Percentiles rank a stretch among this genome's conserved stretches.
phyloP scores from a whole-genome alignment of 805 yeast genomes.

The Myxozyma vanderwaltii region DNA sequence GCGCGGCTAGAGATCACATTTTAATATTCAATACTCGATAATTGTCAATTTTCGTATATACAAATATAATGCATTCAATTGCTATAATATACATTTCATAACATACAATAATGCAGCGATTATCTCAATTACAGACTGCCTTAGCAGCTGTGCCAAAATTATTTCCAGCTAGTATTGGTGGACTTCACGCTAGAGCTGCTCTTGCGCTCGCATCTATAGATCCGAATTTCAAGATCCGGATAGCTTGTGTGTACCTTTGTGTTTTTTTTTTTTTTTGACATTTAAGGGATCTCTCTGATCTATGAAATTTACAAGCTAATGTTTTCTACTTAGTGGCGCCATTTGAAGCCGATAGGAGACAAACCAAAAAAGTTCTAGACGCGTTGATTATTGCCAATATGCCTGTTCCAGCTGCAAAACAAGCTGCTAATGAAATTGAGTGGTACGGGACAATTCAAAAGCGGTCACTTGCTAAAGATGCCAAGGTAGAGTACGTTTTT shows the following conservation, averaged over 20 bases:
- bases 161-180: conserved; percentile 21
- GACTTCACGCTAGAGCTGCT: conserved; percentile 24
- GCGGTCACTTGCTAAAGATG: conserved; percentile 25
- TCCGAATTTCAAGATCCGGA: conserved; percentile 9
- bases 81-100: not conserved
- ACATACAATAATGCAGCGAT: not conserved
- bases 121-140: conserved; percentile 13
- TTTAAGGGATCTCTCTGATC: too few relatives aligned
- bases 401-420: conserved; percentile 17
- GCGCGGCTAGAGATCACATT: too few relatives aligned
- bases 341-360: conserved; percentile 15
- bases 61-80: not conserved
- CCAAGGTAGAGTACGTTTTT: conserved; percentile 14
- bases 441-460: conserved; percentile 14
- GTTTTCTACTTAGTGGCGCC: conserved; percentile 13
- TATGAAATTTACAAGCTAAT: too few relatives aligned
- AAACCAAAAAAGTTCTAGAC: conserved; percentile 21
- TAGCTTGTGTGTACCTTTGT: conserved; percentile 14
- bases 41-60: not conserved
- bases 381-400: conserved; percentile 17
- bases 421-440: conserved; percentile 13
- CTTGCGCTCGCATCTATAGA: conserved; percentile 24
- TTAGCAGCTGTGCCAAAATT: conserved; percentile 16
- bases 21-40: too few relatives aligned
- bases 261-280: not conserved